Conservation (phyloP, 768 basidiomycete species). For the Austroboletus festivus region DNA sequence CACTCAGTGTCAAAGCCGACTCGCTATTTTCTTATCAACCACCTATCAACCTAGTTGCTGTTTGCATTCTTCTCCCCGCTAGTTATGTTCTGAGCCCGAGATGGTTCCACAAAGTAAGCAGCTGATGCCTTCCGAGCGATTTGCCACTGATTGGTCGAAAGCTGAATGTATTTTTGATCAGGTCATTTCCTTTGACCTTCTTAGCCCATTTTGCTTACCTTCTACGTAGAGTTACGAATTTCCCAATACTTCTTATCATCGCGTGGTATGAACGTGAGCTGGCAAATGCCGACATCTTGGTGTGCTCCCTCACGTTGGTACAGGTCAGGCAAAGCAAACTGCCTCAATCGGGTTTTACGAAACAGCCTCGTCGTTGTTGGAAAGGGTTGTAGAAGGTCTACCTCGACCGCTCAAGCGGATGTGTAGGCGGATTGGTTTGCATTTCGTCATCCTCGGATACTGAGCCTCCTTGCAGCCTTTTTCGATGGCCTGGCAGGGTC, state of each 20-base stretch:
- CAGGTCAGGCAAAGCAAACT: constrained; percentile 60
- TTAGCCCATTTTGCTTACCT: background rate
- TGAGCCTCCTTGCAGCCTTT: constrained; percentile 47
- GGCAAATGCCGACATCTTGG: background rate
- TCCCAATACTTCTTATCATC: constrained; percentile 78
- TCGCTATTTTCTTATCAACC: constrained; percentile 93
- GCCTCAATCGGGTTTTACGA: constrained; percentile 70
- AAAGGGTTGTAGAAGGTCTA: constrained; percentile 68
- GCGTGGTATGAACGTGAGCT: constrained; percentile 74
- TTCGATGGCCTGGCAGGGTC: constrained; percentile 78
- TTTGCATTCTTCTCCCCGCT: constrained; percentile 83
- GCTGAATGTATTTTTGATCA: constrained; percentile 88
- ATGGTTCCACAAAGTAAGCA: constrained; percentile 92
- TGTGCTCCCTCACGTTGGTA: background rate
- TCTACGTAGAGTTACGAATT: constrained; percentile 62
- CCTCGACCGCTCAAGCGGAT: constrained; percentile 74
- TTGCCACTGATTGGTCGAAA: constrained; percentile 30
- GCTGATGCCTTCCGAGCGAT: background rate
- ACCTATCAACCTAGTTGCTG: constrained; percentile 85
- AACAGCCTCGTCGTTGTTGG: constrained; percentile 62
- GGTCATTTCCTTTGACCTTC: constrained; percentile 37
- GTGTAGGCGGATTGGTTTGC: constrained; percentile 44
- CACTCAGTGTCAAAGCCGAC: constrained; percentile 77
- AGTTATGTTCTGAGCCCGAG: constrained; percentile 86
- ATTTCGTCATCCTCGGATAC: background rate